Evolutionary conservation across 2,329 filamentous ascomycete species (phyloP).

Genomic region (Coleophoma crateriformis): DNA sequence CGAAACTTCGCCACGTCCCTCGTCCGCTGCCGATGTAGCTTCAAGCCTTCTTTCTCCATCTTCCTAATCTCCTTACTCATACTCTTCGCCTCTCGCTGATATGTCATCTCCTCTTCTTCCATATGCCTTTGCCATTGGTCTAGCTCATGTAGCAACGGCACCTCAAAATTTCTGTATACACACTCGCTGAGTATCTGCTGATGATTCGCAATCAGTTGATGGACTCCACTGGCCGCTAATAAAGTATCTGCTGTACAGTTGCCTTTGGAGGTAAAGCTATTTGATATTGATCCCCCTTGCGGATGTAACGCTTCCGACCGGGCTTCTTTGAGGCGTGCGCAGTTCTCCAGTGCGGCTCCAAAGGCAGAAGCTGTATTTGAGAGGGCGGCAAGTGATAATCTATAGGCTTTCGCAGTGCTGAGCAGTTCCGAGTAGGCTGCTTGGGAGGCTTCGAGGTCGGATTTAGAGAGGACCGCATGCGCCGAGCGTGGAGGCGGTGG

Average conservation of each 20-base stretch:
- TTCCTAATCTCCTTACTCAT: constrained; percentile 56
- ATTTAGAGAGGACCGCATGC: constrained; percentile 55
- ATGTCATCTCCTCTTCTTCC: constrained; percentile 58
- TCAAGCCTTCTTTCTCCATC: constrained; percentile 60
- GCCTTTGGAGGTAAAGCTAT: constrained; percentile 41
- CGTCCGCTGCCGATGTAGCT: constrained; percentile 51
- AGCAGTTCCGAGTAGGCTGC: constrained; percentile 57
- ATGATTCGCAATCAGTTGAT: constrained; percentile 65
- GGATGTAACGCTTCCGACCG: constrained; percentile 50
- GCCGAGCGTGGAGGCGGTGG: constrained; percentile 54
- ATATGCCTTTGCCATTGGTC: constrained; percentile 59
- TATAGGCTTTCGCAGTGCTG: constrained; percentile 57
- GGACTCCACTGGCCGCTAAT: constrained; percentile 56
- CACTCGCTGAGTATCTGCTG: constrained; percentile 66
- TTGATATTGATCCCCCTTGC: constrained; percentile 15
- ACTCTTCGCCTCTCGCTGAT: constrained; percentile 47
- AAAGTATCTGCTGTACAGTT: constrained; percentile 59
- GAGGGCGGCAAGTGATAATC: constrained; percentile 53
- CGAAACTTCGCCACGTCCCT: constrained; percentile 58
- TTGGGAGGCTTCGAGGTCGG: constrained; percentile 58
- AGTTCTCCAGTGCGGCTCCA: constrained; percentile 59
- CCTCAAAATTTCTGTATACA: constrained; percentile 63
- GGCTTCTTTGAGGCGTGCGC: constrained; percentile 63
- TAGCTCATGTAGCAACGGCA: constrained; percentile 63
- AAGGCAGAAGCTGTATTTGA: constrained; percentile 58